These are phyloP conservation scores for Penicillium sp. DNA, from an alignment of 2,329 filamentous ascomycete species.

Conservation along the genomic window DNA sequence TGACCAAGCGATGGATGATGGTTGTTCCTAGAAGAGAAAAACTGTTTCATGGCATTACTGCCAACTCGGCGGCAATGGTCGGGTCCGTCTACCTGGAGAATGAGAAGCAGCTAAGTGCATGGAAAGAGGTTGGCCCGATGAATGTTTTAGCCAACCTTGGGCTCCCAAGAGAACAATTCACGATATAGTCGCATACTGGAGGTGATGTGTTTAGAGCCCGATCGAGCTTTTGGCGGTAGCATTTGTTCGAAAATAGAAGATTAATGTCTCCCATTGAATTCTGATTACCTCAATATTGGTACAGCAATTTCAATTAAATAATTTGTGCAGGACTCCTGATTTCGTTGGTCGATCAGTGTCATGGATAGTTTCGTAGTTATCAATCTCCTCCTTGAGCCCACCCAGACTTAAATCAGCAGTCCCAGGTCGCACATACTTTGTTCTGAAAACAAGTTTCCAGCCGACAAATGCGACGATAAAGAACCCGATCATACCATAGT, in stretches of 20 bases:
- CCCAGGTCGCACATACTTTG: slow-evolving; percentile 53
- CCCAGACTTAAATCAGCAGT: slow-evolving; percentile 56
- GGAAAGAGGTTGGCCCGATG: slow-evolving; percentile 38
- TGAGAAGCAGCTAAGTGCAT: slow-evolving; percentile 36
- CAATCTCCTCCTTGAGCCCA: slow-evolving; percentile 26
- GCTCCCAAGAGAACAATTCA: neutral
- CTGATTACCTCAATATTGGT: too few species aligned
- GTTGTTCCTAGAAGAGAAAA: slow-evolving; percentile 47
- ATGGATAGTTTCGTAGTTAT: slow-evolving; percentile 22
- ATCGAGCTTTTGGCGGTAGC: too few species aligned
- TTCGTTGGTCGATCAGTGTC: neutral
- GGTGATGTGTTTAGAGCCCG: too few species aligned
- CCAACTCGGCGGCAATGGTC: slow-evolving; percentile 51
- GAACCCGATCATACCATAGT: slow-evolving; percentile 65
- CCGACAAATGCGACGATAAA: slow-evolving; percentile 65
- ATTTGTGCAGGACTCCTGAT: neutral
- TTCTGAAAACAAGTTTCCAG: slow-evolving; percentile 68
- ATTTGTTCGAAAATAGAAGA: too few species aligned
- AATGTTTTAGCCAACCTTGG: slow-evolving; percentile 41
- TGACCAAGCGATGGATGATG: slow-evolving; percentile 48
- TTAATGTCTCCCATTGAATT: neutral
- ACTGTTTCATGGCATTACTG: slow-evolving; percentile 38
- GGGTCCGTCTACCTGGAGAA: slow-evolving; percentile 35
- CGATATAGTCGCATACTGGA: neutral
- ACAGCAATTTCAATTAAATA: neutral